Evolutionary conservation across 1,284 basidiomycete genomes (phyloP).

Genomic region (Rhodotorula sp.): DNA sequence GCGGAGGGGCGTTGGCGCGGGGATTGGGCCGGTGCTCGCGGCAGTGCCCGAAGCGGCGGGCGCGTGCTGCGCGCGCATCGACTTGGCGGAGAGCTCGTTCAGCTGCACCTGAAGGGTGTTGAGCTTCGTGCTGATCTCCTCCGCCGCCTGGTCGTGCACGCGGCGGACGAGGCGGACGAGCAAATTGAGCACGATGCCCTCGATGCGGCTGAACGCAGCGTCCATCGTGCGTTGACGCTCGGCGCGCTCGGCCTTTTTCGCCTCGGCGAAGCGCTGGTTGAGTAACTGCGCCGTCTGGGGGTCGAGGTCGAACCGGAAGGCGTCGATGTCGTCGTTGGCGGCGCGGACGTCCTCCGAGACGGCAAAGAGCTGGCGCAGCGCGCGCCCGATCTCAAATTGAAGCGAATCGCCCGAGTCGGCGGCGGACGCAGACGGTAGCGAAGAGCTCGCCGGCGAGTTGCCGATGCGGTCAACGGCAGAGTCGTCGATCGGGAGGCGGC

Average conservation of each 20-base stretch:
- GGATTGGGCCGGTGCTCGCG: not conserved
- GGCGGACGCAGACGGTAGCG: too few relatives aligned
- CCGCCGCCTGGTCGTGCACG: too few relatives aligned
- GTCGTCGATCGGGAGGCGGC: too few relatives aligned
- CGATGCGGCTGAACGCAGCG: not conserved
- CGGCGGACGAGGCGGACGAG: not conserved
- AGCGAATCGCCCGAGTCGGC: not conserved
- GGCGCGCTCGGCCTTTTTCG: not conserved
- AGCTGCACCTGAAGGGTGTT: not conserved
- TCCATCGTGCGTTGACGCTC: not conserved
- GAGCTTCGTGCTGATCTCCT: not conserved
- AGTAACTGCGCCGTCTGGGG: not conserved
- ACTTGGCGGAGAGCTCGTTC: not conserved
- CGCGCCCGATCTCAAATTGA: not conserved
- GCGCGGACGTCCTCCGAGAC: not conserved
- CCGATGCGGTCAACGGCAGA: too few relatives aligned
- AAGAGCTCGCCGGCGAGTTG: too few relatives aligned
- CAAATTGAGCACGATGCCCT: not conserved
- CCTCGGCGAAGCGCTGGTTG: not conserved
- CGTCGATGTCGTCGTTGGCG: too few relatives aligned
- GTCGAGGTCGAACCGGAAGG: not conserved
- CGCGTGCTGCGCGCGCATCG: too few relatives aligned
- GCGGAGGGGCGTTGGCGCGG: too few relatives aligned
- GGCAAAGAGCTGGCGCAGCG: not conserved
- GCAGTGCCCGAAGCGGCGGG: too few relatives aligned